A percentile compares a stretch with the other conserved stretches of the same genome.
phyloP scores from a whole-genome alignment of 495 filamentous ascomycete species.

The Aspergillus cavernicola region DNA sequence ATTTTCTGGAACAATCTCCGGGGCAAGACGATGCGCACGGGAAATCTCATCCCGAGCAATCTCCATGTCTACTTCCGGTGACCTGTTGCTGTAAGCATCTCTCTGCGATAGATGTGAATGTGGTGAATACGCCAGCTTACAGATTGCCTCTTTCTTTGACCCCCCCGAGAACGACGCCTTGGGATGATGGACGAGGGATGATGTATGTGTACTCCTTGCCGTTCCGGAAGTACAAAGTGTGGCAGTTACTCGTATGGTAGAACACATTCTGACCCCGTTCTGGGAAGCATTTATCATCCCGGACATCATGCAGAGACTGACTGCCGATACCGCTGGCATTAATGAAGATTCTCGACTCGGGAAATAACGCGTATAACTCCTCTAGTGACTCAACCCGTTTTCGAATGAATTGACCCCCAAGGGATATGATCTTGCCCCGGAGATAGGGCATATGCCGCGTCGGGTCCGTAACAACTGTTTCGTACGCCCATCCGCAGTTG shows the following conservation, averaged over 20 bases:
- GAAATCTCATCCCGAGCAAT: constrained; percentile 41
- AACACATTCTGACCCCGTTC: constrained; percentile 46
- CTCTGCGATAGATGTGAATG: no score
- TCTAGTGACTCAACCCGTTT: constrained; percentile 36
- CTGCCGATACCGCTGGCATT: constrained; percentile 44
- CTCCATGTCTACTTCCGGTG: constrained; percentile 35
- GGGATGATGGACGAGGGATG: constrained; percentile 43
- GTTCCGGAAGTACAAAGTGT: constrained; percentile 39
- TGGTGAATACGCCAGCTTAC: constrained; percentile 20
- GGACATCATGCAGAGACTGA: constrained; percentile 33
- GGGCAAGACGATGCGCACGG: constrained; percentile 39
- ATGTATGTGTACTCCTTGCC: constrained; percentile 49
- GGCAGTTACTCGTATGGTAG: constrained; percentile 27
- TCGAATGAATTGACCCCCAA: constrained; percentile 38
- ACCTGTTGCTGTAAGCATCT: constrained; percentile 15
- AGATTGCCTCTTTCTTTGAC: constrained; percentile 41
- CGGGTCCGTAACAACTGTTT: constrained; percentile 41
- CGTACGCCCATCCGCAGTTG: constrained; percentile 36
- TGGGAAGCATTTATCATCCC: constrained; percentile 37
- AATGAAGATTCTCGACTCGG: constrained; percentile 38
- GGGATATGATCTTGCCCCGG: constrained; percentile 23
- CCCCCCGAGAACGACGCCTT: constrained; percentile 44
- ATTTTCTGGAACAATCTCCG: constrained; percentile 35
- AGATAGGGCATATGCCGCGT: constrained; percentile 42
- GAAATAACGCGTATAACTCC: constrained; percentile 37